phyloP scores from a whole-genome alignment of 2,329 filamentous ascomycete species.

The Coleophoma eucalyptorum region DNA sequence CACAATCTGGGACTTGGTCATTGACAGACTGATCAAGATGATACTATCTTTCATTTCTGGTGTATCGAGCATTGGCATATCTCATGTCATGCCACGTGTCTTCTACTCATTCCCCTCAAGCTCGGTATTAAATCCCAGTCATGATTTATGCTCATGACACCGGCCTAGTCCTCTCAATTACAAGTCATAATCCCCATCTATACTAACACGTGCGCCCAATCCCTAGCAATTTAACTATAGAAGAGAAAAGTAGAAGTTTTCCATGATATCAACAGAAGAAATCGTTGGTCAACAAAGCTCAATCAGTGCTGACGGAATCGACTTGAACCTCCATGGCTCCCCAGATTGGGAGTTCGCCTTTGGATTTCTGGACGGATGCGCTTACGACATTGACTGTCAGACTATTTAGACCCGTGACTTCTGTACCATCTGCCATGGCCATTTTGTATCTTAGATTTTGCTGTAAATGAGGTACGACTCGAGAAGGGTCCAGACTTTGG shows the following conservation, averaged over 20 bases:
- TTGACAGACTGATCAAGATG: background rate
- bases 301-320: background rate
- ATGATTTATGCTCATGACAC: background rate
- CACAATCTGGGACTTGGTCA: background rate
- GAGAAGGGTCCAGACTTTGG: conserved; percentile 14
- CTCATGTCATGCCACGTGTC: background rate
- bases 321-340: conserved; percentile 1
- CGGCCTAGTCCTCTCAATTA: background rate
- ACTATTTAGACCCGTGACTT: background rate
- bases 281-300: background rate
- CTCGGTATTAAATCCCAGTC: background rate
- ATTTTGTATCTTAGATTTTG: conserved; percentile 22
- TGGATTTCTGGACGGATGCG: background rate
- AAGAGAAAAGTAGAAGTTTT: background rate
- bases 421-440: conserved; percentile 13
- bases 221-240: background rate
- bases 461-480: conserved; percentile 20
- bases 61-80: background rate
- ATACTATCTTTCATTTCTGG: background rate
- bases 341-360: conserved; percentile 1
- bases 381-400: background rate
- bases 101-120: background rate
- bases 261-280: background rate
- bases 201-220: background rate
- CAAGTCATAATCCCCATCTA: background rate